Base-by-base conservation (phyloP, 805 yeast species). In the Spathaspora gorwiae region DNA sequence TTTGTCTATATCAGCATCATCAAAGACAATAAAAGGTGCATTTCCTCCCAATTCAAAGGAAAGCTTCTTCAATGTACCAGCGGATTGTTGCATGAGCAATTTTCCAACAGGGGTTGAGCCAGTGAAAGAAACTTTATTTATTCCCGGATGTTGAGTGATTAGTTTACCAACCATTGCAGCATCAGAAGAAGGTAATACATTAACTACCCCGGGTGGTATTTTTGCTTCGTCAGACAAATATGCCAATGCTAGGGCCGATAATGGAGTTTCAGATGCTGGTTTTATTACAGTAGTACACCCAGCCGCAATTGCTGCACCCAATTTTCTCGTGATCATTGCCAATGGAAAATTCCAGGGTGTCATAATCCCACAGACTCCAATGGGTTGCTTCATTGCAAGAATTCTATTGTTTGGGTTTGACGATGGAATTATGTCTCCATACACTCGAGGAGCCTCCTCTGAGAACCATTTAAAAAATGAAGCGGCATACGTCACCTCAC, bases 391-490 rank as follows among this genome's bases (percentile, higher is more conserved):
- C 48, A 80, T 53, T 5, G 88, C 71, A 44, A 82, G 53, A 48
- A 85, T 80, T 48, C 83, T 72, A 54, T 66, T 71, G 26, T 66
- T 52, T 1, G 76, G 60, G 48, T 66, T 69, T 42, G 76, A 68
- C 2, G 88, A 77, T n/a, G 77, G 75, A 44, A 85, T 79, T 13
- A 75, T 66, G 50, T 81, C 83, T n/a, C 92, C 94, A 44, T 79
- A 68, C 26, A 78, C 62, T 54, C 89, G 75, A 35, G 89, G 86
- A 7, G 92, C 92, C 53, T 81, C 87, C 61, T 85, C 94, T 30
- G 95, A 74, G 59, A 81, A 90, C 97, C 97, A 90, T 59, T 88
- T 90, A 61, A 87, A 85, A 64, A 85, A 90, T 6, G 87, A 78
- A 1, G 88, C 84, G 8, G 85, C 83, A 53, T 82, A 81, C 41